These are phyloP conservation scores for Dothistroma pini DNA, from an alignment of 2,329 filamentous ascomycete species.

Conservation along the genomic window DNA sequence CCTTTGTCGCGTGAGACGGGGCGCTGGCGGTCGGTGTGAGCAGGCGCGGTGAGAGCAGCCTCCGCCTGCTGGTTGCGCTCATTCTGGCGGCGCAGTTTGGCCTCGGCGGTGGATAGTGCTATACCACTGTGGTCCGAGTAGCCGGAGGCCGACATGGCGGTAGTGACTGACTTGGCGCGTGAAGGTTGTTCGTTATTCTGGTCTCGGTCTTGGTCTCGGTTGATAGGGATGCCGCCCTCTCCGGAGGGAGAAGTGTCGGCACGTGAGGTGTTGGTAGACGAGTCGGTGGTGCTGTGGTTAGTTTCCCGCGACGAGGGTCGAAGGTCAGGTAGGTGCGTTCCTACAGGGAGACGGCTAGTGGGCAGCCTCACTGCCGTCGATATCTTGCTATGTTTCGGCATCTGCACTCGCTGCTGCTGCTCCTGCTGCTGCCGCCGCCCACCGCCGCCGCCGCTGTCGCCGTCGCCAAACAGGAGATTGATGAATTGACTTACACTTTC, in stretches of 20 bases:
- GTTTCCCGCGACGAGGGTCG: slow-evolving; percentile 13
- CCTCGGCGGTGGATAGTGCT: slow-evolving; percentile 25
- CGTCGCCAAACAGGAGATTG: neutral
- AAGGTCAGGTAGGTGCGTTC: slow-evolving; percentile 21
- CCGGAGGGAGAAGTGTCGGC: slow-evolving; percentile 6
- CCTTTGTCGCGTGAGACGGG: slow-evolving; percentile 24
- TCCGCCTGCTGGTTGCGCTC: slow-evolving; percentile 33
- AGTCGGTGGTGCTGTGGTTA: slow-evolving; percentile 4
- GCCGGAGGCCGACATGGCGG: slow-evolving; percentile 14
- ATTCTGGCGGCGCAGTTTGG: slow-evolving; percentile 34
- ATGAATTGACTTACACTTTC: neutral
- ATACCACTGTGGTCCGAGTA: slow-evolving; percentile 6
- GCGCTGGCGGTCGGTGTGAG: slow-evolving; percentile 12
- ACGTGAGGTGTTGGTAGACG: slow-evolving; percentile 5
- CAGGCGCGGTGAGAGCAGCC: slow-evolving; percentile 24
- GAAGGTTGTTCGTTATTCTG: neutral
- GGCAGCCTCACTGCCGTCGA: slow-evolving; percentile 13
- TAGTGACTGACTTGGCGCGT: neutral
- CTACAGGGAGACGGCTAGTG: slow-evolving; percentile 29
- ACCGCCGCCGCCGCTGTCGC: neutral
- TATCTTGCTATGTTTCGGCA: slow-evolving; percentile 4
- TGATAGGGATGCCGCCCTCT: neutral
- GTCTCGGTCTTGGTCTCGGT: neutral
- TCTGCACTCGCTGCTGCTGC: neutral
- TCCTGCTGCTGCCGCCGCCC: too few relatives aligned